A percentile compares a stretch with the other conserved stretches of the same genome.
Evolutionary conservation across 163 green algal species (phyloP).

Genomic region (Scenedesmus sp.): DNA sequence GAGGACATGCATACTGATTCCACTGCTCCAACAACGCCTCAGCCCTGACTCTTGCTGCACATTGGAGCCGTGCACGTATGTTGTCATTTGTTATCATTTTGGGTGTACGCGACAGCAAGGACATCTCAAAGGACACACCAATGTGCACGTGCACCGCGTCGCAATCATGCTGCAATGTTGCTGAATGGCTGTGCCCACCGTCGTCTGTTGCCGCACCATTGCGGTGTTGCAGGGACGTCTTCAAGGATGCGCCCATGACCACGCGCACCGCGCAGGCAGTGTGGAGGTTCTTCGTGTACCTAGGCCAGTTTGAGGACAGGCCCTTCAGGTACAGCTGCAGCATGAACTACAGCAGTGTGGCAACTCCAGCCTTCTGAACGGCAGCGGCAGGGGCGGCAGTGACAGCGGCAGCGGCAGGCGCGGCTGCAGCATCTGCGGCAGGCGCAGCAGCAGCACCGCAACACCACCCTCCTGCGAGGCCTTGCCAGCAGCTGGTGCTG

Average conservation of each 20-base stretch:
- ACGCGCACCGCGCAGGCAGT: neutral
- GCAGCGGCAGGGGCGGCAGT: neutral
- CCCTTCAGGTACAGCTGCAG: conserved; percentile 47
- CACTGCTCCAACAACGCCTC: no score
- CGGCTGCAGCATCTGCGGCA: neutral
- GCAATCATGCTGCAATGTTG: neutral
- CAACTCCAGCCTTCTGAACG: conserved; percentile 3
- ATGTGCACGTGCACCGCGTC: neutral
- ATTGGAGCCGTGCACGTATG: no score
- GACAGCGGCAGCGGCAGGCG: neutral
- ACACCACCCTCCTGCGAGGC: neutral
- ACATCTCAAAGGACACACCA: neutral
- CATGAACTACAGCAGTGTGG: conserved; percentile 14
- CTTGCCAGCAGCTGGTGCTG: conserved; percentile 25
- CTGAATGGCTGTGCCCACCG: neutral
- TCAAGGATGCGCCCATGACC: neutral
- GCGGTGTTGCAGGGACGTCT: neutral
- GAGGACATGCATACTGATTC: no score
- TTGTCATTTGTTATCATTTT: neutral
- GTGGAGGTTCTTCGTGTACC: conserved; percentile 58
- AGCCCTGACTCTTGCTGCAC: no score
- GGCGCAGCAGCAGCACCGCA: neutral
- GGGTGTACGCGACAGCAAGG: no score
- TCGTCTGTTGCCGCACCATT: neutral
- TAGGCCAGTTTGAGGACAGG: conserved; percentile 58